Evolutionary conservation across 768 basidiomycete genomes (phyloP), one percentile per base, ranked within the genome.

Genomic region (Rhodotorula toruloides): DNA sequence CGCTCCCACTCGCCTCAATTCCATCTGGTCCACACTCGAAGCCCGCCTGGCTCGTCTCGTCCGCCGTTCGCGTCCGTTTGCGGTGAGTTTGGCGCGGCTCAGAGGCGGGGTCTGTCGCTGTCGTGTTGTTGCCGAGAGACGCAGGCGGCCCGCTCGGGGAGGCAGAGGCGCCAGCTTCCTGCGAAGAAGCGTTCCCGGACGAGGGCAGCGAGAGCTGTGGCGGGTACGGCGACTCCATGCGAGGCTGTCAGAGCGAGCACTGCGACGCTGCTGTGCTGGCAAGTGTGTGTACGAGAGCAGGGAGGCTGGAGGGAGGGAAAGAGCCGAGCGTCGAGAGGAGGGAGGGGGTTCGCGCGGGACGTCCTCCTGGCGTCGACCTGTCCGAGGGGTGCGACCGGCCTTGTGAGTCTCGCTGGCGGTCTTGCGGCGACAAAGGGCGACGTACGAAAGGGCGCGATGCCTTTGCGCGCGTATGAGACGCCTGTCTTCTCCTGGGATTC

Each of bases 161-260:
- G 3, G 59, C 21, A 25, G 44, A 29, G 32, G 54, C 10, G 40
- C 25, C 31, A 12, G 48, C 14, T n/a, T 13, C 25, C n/a, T n/a
- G n/a, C 5, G 43, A 22, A 22, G n/a, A 2, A 31, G 54, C 8
- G 2, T 7, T 1, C 13, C 25, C 27, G 21, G 54, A 29, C 3
- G 65, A 29, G 25, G 53, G 13, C 1, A 57, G 43, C 12, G 54
- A 13, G 27, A 53, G 39, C 37, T 56, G 65, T 0, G 65, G 54
- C 32, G 65, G 42, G 42, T 46, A 67, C 13, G 65, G 54, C 34
- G 65, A 46, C 37, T 67, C 59, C 65, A 67, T 67, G 21, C 52
- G 0, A n/a, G 19, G 31, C 40, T 19, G 37, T 27, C n/a, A 8
- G 37, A 39, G 36, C 2, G 29, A 10, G 16, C 12, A 12, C 12